Base-by-base conservation (phyloP, 2,329 filamentous ascomycete genomes). In the Coniochaeta sp. region DNA sequence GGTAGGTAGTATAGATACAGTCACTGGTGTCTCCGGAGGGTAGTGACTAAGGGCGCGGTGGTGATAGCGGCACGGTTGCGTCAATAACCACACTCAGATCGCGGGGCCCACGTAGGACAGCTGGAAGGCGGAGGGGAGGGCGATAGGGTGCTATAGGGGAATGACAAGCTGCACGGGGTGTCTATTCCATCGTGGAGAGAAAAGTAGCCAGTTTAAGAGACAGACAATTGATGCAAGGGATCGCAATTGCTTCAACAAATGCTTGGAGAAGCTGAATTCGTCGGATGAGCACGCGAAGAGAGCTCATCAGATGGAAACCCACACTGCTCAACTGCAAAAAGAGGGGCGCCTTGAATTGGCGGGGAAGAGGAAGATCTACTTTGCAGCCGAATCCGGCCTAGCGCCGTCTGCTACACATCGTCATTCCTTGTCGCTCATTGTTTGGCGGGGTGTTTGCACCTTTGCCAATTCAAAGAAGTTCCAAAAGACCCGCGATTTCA, bases 11-110 rank as follows among this genome's bases (percentile, higher is more conserved):
- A n/a, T n/a, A n/a, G n/a, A n/a, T n/a, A n/a, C n/a, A n/a, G n/a
- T n/a, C n/a, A n/a, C n/a, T n/a, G n/a, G n/a, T n/a, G n/a, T n/a
- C n/a, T n/a, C n/a, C n/a, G n/a, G n/a, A n/a, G n/a, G n/a, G n/a
- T n/a, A n/a, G n/a, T n/a, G n/a, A n/a, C n/a, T n/a, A n/a, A n/a
- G n/a, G n/a, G n/a, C n/a, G n/a, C n/a, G n/a, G n/a, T n/a, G n/a
- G n/a, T n/a, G n/a, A n/a, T n/a, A n/a, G n/a, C n/a, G n/a, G n/a
- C 38, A 42, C 38, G 38, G 26, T 42, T 42, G 38, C 38, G 38
- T 42, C 38, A 42, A 42, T 42, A 26, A 42, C 38, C 12, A 42
- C 20, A 24, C 18, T 18, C 20, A 42, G 26, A n/a, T n/a, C n/a
- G n/a, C n/a, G n/a, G n/a, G n/a, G n/a, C n/a, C n/a, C n/a, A n/a